Evolutionary conservation across 2,329 filamentous ascomycete species (phyloP).

Genomic region (Calonectria pteridis): DNA sequence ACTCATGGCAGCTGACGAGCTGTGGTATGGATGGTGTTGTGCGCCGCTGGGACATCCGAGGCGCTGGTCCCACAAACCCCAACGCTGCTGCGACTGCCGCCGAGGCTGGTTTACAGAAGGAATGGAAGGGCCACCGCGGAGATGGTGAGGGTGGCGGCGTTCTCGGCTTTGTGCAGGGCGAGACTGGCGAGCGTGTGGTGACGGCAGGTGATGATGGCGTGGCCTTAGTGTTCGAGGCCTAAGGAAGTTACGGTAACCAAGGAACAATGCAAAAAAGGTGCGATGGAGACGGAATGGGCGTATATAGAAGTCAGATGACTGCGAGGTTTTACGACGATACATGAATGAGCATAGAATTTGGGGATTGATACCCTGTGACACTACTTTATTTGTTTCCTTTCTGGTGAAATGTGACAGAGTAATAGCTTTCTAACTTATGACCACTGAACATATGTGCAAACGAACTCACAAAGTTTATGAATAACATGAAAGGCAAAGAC

Average conservation of each 20-base stretch:
- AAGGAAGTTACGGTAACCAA: constrained; percentile 5
- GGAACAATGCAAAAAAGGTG: constrained; percentile 10
- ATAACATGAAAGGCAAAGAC: neutral
- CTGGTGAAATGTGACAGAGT: neutral
- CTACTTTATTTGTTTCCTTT: neutral
- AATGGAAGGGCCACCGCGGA: constrained; percentile 92
- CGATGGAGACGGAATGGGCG: constrained; percentile 24
- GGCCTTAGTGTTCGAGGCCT: constrained; percentile 75
- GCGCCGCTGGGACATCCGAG: constrained; percentile 84
- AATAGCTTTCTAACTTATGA: neutral
- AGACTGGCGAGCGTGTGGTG: constrained; percentile 79
- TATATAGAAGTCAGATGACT: constrained; percentile 31
- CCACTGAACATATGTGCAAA: neutral
- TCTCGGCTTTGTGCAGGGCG: constrained; percentile 88
- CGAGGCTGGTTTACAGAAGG: constrained; percentile 77
- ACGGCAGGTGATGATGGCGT: constrained; percentile 92
- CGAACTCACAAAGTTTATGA: neutral
- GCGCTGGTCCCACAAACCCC: constrained; percentile 51
- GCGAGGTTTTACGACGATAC: constrained; percentile 36
- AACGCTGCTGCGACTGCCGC: constrained; percentile 53
- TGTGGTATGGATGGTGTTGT: constrained; percentile 95
- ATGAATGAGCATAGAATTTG: constrained; percentile 42
- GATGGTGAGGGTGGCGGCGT: constrained; percentile 90
- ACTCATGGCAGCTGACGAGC: constrained; percentile 80
- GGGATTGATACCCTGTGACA: constrained; percentile 37